Conservation (phyloP, 306 rosid genomes). For the Lathyrus sativus region DNA sequence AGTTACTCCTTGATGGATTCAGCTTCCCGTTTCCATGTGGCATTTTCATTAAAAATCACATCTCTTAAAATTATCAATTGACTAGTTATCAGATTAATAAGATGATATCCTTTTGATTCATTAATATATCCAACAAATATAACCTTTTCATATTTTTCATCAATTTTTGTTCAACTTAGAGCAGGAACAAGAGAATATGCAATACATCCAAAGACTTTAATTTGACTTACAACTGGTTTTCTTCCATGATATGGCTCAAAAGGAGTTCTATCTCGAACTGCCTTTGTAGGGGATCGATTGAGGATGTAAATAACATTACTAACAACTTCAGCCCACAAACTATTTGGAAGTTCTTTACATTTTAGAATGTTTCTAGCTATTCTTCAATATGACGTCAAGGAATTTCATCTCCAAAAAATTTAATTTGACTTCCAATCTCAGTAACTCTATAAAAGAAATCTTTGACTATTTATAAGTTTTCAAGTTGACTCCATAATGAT, state of each 20-base stretch:
- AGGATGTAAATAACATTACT: background rate
- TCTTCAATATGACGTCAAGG: no score
- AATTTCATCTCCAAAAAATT: background rate
- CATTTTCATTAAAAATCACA: background rate
- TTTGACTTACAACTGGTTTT: background rate
- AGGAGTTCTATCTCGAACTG: background rate
- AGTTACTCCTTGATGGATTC: background rate
- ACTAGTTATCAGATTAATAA: background rate
- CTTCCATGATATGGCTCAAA: background rate
- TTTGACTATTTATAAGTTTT: background rate
- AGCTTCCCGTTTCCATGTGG: background rate
- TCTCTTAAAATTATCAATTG: background rate
- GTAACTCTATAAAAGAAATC: background rate
- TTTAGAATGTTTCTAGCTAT: background rate
- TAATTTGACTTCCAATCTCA: background rate
- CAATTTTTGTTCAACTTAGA: background rate
- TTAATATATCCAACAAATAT: background rate
- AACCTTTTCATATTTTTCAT: background rate
- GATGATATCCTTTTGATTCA: background rate
- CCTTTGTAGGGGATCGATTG: constrained; percentile 1
- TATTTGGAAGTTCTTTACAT: background rate
- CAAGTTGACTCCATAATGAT: background rate
- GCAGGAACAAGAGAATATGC: background rate
- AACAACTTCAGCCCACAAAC: background rate
- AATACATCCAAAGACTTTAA: background rate